Evolutionary conservation across 2,329 filamentous ascomycete species (phyloP).

Genomic region (Fusarium subglutinans): DNA sequence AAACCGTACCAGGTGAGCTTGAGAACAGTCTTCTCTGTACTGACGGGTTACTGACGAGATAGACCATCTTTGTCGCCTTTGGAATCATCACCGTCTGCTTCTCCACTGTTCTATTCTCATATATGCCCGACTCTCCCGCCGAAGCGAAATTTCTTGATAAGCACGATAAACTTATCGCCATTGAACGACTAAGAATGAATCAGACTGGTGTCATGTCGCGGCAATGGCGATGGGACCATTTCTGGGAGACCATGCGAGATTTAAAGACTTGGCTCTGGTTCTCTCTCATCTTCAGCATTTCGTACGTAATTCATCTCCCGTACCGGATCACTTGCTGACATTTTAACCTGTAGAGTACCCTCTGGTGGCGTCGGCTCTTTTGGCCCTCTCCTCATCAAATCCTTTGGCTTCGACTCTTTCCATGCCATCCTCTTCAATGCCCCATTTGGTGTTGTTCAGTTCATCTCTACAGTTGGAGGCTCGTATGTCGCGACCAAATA

Average conservation of each 20-base stretch:
- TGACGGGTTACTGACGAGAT: accelerated
- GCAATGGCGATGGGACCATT: slow-evolving; percentile 54
- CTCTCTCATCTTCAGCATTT: slow-evolving; percentile 60
- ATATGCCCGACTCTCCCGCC: slow-evolving; percentile 72
- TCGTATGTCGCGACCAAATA: slow-evolving; percentile 64
- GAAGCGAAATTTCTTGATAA: slow-evolving; percentile 65
- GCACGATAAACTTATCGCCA: slow-evolving; percentile 65
- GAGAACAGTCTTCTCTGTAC: accelerated
- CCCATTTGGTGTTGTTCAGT: slow-evolving; percentile 68
- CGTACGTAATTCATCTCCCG: slow-evolving; percentile 45
- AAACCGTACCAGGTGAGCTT: slow-evolving; percentile 22
- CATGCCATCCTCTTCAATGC: slow-evolving; percentile 69
- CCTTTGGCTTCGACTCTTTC: slow-evolving; percentile 66
- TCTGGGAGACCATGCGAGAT: slow-evolving; percentile 51
- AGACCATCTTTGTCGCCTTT: slow-evolving; percentile 48
- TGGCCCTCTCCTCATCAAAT: slow-evolving; percentile 65
- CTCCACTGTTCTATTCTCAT: slow-evolving; percentile 58
- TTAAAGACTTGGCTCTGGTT: slow-evolving; percentile 57
- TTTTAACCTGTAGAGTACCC: slow-evolving; percentile 49
- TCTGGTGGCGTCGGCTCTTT: slow-evolving; percentile 68
- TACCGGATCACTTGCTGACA: accelerated
- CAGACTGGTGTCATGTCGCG: slow-evolving; percentile 54
- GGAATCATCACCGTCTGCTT: slow-evolving; percentile 56
- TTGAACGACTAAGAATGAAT: slow-evolving; percentile 64
- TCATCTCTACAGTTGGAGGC: slow-evolving; percentile 66